Evolutionary conservation across 164 flowering plant species (phyloP).

Genomic region (Sedum album): DNA sequence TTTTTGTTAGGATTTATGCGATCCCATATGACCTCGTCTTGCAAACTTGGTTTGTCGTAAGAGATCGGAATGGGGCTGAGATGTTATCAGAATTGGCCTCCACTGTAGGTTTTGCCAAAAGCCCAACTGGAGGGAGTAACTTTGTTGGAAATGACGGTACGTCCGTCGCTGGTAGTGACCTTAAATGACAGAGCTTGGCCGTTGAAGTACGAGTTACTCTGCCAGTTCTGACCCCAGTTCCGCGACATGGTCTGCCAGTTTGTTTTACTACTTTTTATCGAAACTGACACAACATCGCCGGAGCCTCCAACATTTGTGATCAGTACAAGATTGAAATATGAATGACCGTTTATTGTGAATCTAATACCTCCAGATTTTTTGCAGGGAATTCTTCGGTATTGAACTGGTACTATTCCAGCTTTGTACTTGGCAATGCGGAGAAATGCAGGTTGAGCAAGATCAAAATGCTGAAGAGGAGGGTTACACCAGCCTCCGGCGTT

Average conservation of each 20-base stretch:
- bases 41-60: not conserved
- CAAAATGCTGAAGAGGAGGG: too few relatives aligned
- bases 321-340: too few relatives aligned
- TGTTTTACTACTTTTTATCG: slow-evolving; percentile 33
- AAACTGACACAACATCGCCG: slow-evolving; percentile 34
- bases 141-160: slow-evolving; percentile 16
- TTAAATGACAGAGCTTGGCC: slow-evolving; percentile 45
- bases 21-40: not conserved
- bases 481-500: slow-evolving; percentile 25
- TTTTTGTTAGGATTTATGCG: not conserved
- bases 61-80: not conserved
- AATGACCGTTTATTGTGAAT: too few relatives aligned
- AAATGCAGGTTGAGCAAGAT: slow-evolving; percentile 26
- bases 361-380: slow-evolving; percentile 37
- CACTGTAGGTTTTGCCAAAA: slow-evolving; percentile 35
- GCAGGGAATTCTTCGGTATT: slow-evolving; percentile 34
- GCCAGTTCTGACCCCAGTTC: too few relatives aligned
- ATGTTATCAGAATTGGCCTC: slow-evolving; percentile 20
- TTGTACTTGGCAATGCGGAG: slow-evolving; percentile 19
- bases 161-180: slow-evolving; percentile 32
- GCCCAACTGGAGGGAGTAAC: slow-evolving; percentile 30
- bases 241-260: slow-evolving; percentile 41
- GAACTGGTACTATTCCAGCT: slow-evolving; percentile 26
- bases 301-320: slow-evolving; percentile 50
- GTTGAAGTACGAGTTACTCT: too few relatives aligned